Conservation (phyloP, 1,284 basidiomycete species). For the Leucoagaricus sp. region DNA sequence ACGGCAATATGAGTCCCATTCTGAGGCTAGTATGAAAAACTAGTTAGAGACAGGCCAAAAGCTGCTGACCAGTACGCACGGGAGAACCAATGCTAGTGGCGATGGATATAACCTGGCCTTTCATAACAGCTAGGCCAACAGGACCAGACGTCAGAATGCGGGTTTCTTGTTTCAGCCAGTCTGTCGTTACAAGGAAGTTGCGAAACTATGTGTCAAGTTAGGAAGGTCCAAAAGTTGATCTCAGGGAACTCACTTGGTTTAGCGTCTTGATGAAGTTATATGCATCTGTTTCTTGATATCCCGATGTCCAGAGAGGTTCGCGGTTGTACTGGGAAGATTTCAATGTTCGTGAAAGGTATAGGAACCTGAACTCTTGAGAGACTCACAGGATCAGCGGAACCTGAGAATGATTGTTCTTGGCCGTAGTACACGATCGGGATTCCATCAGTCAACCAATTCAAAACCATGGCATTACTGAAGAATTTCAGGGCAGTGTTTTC, state of each 20-base stretch:
- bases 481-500: slow-evolving; percentile 21
- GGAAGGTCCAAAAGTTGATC: slow-evolving; percentile 1
- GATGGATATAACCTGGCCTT: slow-evolving; percentile 69
- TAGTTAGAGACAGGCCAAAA: background rate
- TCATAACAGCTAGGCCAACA: slow-evolving; percentile 69
- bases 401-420: slow-evolving; percentile 69
- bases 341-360: slow-evolving; percentile 7
- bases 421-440: slow-evolving; percentile 85
- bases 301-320: slow-evolving; percentile 75
- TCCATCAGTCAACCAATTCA: slow-evolving; percentile 67
- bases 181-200: slow-evolving; percentile 63
- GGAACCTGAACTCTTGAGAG: background rate
- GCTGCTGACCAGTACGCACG: slow-evolving; percentile 33
- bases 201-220: slow-evolving; percentile 47
- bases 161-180: slow-evolving; percentile 60
- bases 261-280: slow-evolving; percentile 65
- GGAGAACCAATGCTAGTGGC: slow-evolving; percentile 80
- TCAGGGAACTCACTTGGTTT: slow-evolving; percentile 49
- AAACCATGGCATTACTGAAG: slow-evolving; percentile 64
- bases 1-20: slow-evolving; percentile 55
- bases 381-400: slow-evolving; percentile 60
- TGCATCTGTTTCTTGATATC: slow-evolving; percentile 61
- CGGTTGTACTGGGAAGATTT: slow-evolving; percentile 62
- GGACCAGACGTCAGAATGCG: slow-evolving; percentile 59
- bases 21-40: slow-evolving; percentile 41